These are phyloP conservation scores for Lipomyces lipofer DNA, from an alignment of 805 yeast genomes.

Conservation along the genomic window DNA sequence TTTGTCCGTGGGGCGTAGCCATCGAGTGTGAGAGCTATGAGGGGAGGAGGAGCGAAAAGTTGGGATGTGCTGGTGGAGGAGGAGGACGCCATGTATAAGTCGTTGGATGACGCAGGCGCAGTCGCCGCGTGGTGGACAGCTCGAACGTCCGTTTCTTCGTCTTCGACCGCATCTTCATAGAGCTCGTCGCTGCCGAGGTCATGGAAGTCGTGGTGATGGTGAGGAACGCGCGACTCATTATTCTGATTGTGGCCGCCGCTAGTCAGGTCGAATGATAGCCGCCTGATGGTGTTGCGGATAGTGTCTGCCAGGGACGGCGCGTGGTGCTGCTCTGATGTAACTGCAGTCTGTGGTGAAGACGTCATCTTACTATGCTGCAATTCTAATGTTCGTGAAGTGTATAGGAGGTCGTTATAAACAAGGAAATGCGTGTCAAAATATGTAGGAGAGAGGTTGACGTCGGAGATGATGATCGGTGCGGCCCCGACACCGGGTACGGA, in stretches of 20 bases:
- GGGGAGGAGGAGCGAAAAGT: conserved; percentile 40
- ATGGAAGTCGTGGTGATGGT: conserved; percentile 30
- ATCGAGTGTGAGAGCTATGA: conserved; percentile 54
- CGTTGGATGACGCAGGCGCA: neutral
- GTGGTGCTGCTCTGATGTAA: conserved; percentile 1
- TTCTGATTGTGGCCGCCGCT: neutral
- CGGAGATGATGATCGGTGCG: too few relatives aligned
- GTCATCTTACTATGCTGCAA: too few relatives aligned
- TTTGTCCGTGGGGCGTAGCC: conserved; percentile 66
- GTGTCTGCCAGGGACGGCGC: conserved; percentile 23
- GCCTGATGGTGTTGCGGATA: conserved; percentile 30
- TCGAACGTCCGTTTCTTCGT: conserved; percentile 5
- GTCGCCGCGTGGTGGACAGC: conserved; percentile 7
- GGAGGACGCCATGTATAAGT: neutral
- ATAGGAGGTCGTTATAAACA: too few relatives aligned
- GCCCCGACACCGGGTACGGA: too few relatives aligned
- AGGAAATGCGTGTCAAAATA: too few relatives aligned
- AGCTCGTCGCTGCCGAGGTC: conserved; percentile 23
- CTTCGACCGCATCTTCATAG: conserved; percentile 8
- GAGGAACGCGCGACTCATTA: conserved; percentile 21
- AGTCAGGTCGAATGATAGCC: conserved; percentile 25
- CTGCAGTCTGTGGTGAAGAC: neutral
- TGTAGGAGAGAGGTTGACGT: too few relatives aligned
- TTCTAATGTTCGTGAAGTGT: too few relatives aligned
- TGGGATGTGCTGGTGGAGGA: conserved; percentile 2